Evolutionary conservation across 2,329 filamentous ascomycete genomes (phyloP).

Genomic region (Ophiostoma quercus): DNA sequence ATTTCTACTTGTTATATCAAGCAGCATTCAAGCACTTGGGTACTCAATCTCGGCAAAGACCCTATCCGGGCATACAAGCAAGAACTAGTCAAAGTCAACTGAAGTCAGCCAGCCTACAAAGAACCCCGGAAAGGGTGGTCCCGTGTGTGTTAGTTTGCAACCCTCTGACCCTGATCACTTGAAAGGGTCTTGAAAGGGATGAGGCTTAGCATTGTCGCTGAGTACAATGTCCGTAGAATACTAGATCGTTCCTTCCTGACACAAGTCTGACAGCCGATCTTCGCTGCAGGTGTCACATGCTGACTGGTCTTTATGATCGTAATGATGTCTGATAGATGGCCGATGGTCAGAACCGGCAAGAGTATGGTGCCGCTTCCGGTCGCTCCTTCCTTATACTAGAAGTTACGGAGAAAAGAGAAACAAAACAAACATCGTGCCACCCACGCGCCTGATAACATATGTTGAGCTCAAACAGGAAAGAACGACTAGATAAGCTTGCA

Average conservation of each 20-base stretch:
- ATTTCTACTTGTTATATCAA: no score
- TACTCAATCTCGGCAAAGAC: neutral
- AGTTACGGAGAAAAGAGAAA: no score
- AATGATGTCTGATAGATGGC: neutral
- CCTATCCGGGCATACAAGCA: neutral
- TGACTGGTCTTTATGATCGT: neutral
- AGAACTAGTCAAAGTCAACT: neutral
- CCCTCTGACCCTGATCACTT: slow-evolving; percentile 6
- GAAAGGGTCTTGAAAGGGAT: neutral
- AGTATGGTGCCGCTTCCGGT: neutral
- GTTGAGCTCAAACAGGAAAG: neutral
- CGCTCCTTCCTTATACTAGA: neutral
- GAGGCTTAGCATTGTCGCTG: neutral
- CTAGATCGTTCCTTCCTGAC: neutral
- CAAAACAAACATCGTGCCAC: no score
- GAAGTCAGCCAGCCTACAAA: neutral
- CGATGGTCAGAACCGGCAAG: neutral
- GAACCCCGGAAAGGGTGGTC: neutral
- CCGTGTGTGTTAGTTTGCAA: neutral
- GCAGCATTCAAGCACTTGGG: neutral
- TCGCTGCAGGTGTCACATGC: slow-evolving; percentile 6
- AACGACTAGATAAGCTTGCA: neutral
- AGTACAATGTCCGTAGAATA: neutral
- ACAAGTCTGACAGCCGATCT: slow-evolving; percentile 8
- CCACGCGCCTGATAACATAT: neutral